Conservation (phyloP, 805 yeast genomes). For the Vanderwaltozyma polyspora region DNA sequence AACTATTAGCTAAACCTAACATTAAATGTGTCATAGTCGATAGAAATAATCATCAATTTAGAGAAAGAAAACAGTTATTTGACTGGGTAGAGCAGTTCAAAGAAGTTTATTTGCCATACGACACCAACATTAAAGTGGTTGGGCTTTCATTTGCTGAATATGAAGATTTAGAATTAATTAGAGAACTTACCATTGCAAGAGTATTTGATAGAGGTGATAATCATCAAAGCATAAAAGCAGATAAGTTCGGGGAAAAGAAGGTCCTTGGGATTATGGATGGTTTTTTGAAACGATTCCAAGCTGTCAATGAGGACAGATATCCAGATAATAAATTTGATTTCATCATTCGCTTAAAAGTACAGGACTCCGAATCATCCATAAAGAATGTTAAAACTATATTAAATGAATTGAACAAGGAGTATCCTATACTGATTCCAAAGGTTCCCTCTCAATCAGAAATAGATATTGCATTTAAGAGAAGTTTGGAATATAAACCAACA, state of each 20-base stretch:
- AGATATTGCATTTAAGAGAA: conserved; percentile 37
- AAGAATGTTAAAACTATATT: conserved; percentile 39
- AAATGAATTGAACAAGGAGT: conserved; percentile 28
- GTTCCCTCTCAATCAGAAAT: conserved; percentile 35
- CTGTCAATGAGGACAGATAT: conserved; percentile 31
- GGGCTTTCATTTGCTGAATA: conserved; percentile 55
- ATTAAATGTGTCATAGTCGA: conserved; percentile 56
- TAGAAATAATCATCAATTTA: conserved; percentile 64
- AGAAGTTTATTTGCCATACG: conserved; percentile 32
- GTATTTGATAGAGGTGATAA: conserved; percentile 68
- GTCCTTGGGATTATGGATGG: conserved; percentile 61
- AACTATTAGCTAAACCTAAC: conserved; percentile 26
- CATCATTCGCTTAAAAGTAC: conserved; percentile 46
- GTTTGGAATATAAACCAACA: conserved; percentile 45
- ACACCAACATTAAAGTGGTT: conserved; percentile 42
- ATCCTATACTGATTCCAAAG: conserved; percentile 33
- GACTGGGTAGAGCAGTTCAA: conserved; percentile 37
- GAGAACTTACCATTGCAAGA: conserved; percentile 46
- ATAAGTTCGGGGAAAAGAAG: conserved; percentile 34
- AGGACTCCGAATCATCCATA: conserved; percentile 34
- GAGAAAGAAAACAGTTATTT: conserved; percentile 62
- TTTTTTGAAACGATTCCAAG: conserved; percentile 60
- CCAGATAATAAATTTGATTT: conserved; percentile 65
- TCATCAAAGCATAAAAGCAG: conserved; percentile 69
- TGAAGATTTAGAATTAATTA: conserved; percentile 29